Percentiles rank a stretch among this genome's conserved stretches.
These are phyloP conservation scores for Kappamyces sp. DNA, from an alignment of 192 early-diverging fungal species.

Conservation along the genomic window DNA sequence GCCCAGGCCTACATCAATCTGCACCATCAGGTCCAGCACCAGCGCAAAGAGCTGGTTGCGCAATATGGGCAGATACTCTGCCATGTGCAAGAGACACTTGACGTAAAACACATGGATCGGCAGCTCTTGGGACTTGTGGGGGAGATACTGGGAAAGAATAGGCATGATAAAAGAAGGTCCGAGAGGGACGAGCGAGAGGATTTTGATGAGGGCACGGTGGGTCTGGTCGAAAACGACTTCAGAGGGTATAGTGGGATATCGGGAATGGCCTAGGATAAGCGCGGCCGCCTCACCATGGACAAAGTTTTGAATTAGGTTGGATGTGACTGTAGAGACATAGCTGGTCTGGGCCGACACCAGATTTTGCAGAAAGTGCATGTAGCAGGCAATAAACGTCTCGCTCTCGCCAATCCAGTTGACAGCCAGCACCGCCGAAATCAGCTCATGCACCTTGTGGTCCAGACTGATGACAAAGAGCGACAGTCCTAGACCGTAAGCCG, in stretches of 20 bases:
- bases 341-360: conserved; percentile 70
- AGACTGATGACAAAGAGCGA: conserved; percentile 28
- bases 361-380: conserved; percentile 60
- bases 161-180: conserved; percentile 57
- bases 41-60: conserved; percentile 65
- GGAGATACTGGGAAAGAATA: conserved; percentile 61
- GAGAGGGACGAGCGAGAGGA: conserved; percentile 67
- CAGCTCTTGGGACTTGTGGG: conserved; percentile 62
- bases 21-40: conserved; percentile 74
- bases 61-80: conserved; percentile 72
- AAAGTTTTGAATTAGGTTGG: conserved; percentile 52
- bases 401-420: conserved; percentile 54
- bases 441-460: conserved; percentile 8
- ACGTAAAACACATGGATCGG: conserved; percentile 59
- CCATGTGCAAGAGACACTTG: conserved; percentile 66
- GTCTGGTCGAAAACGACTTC: conserved; percentile 47
- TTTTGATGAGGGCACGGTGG: conserved; percentile 53
- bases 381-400: conserved; percentile 49
- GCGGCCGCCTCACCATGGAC: conserved; percentile 30
- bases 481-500: no score
- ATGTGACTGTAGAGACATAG: conserved; percentile 55
- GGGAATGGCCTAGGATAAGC: conserved; percentile 2
- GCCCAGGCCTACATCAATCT: conserved; percentile 68
- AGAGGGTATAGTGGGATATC: conserved; percentile 1
- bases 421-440: conserved; percentile 57